Base-by-base conservation (phyloP, 495 filamentous ascomycete genomes). In the Jackrogersella minutella region DNA sequence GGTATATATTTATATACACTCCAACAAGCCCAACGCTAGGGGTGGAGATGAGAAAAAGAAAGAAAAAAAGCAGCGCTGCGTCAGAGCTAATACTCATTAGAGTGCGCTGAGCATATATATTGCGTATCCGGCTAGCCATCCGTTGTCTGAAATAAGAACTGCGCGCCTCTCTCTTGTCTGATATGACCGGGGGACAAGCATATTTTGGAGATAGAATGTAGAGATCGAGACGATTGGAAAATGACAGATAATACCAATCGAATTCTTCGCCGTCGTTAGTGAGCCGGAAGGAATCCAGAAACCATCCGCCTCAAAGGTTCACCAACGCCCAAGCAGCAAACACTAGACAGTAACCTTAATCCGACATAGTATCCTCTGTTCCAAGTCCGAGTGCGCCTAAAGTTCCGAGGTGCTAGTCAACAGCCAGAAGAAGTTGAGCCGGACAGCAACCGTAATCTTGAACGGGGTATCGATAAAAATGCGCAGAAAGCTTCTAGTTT, bases 1-100 rank as follows among this genome's bases (percentile, higher is more conserved):
- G 61, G 61, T 61, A 64, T 65, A 69, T 69, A 57, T 46, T 34
- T 63, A 58, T 68, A 69, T 65, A 65, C 44, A 69, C 54, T 59
- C 44, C 36, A 64, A 65, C 17, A 58, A 5, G 21, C 43, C 57
- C 56, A 65, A 46, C 28, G 14, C 30, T 59, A 14, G 21, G 51
- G 28, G 39, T 17, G 22, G 33, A 44, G 50, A 24, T 41, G 30
- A 40, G 7, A 30, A 30, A 30, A 3, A 30, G 7, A 30, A 30
- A 30, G 3, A 30, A 30, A 47, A 57, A 47, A 14, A 41, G 28
- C 3, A 36, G 28, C 30, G 28, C 17, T 46, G 36, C 21, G 22
- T 52, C 33, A 60, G 47, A 28, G 34, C 37, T n/a, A 40, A 17
- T 19, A 22, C 53, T 43, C 30, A 1, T 0, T 46, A 60, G 43